Conservation (phyloP, 179 eudicot species). For the Silene coronaria region DNA sequence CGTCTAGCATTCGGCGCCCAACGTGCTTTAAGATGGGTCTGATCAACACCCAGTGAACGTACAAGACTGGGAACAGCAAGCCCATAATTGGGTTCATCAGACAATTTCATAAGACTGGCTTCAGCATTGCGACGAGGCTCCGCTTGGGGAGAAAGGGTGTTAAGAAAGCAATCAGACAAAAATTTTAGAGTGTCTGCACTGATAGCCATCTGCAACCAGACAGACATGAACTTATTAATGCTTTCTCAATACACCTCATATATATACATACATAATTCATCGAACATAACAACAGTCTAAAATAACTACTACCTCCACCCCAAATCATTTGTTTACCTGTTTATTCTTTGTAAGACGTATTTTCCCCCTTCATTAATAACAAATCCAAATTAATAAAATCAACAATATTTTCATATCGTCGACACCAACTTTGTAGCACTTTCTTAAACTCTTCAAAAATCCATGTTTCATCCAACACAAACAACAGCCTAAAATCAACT, state of each 20-base stretch:
- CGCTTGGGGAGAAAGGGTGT: slow-evolving; percentile 74
- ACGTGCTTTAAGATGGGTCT: slow-evolving; percentile 55
- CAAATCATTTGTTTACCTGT: too few relatives aligned
- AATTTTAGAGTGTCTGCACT: slow-evolving; percentile 57
- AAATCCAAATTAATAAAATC: too few relatives aligned
- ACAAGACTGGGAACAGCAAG: slow-evolving; percentile 83
- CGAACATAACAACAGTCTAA: too few relatives aligned
- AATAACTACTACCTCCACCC: too few relatives aligned
- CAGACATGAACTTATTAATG: background rate
- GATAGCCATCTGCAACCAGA: slow-evolving; percentile 49
- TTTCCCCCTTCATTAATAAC: too few relatives aligned
- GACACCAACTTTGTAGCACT: too few relatives aligned
- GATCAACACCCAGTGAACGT: slow-evolving; percentile 52
- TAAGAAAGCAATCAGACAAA: slow-evolving; percentile 66
- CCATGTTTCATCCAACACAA: too few relatives aligned
- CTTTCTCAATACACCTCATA: background rate
- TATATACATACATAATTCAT: background rate
- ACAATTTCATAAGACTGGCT: slow-evolving; percentile 49
- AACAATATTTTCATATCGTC: too few relatives aligned
- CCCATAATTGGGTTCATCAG: slow-evolving; percentile 64
- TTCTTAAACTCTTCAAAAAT: too few relatives aligned
- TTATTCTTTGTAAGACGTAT: too few relatives aligned
- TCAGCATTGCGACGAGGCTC: slow-evolving; percentile 84
- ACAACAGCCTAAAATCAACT: too few relatives aligned
- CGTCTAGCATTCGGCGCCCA: slow-evolving; percentile 48